Percentiles rank a stretch among this genome's conserved stretches.
These are phyloP conservation scores for Mortierella sp. DNA, from an alignment of 371 early-diverging fungal genomes.

Conservation along the genomic window DNA sequence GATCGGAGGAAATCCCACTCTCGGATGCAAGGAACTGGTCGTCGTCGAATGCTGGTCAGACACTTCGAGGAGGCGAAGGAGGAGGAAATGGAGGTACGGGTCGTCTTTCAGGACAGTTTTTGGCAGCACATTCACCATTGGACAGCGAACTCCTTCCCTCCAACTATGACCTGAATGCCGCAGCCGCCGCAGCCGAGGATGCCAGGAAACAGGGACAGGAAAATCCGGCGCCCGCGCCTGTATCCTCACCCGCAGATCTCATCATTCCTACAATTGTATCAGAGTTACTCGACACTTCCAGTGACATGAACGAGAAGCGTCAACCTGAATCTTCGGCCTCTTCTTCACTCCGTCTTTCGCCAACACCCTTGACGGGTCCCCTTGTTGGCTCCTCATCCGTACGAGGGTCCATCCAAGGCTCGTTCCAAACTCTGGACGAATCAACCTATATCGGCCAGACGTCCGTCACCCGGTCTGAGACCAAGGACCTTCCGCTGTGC, in stretches of 20 bases:
- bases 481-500: conserved; percentile 60
- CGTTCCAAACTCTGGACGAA: conserved; percentile 37
- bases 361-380: not conserved
- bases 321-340: not conserved
- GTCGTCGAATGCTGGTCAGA: not conserved
- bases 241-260: not conserved
- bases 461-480: conserved; percentile 43
- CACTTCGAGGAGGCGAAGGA: not conserved
- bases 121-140: not conserved
- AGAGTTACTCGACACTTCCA: not conserved
- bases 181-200: conserved; percentile 7
- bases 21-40: conserved; percentile 14
- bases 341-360: not conserved
- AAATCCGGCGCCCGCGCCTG: no score
- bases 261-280: not conserved
- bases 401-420: conserved; percentile 5
- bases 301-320: not conserved
- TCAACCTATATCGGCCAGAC: conserved; percentile 53
- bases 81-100: not conserved
- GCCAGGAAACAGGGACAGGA: not conserved
- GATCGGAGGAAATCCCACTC: conserved; percentile 10
- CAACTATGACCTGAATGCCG: conserved; percentile 23
- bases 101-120: not conserved
- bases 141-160: conserved; percentile 12
- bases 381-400: no score